Conservation (phyloP, 805 yeast genomes). For the Saccharomycopsis sp. region DNA sequence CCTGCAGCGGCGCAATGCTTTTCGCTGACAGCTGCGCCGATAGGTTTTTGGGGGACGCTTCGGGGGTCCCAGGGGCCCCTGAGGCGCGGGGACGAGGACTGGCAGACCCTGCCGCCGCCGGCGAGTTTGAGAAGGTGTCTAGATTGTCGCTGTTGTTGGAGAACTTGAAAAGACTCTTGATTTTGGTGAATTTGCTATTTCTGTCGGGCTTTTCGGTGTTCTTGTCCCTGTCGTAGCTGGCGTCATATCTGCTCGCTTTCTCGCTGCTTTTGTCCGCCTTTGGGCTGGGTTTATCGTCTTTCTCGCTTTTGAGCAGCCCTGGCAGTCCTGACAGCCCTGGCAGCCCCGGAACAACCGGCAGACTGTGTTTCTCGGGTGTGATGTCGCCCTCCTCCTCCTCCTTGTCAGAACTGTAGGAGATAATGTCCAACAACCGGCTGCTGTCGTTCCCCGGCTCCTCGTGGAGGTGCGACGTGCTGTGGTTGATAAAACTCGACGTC, state of each 20-base stretch:
- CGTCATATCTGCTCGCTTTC: neutral
- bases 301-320: no score
- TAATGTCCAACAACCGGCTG: neutral
- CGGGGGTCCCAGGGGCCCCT: no score
- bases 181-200: slow-evolving; percentile 27
- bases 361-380: no score
- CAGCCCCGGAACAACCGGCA: no score
- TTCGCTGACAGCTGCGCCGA: neutral
- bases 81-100: no score
- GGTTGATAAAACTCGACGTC: slow-evolving; percentile 3
- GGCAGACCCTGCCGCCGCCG: no score
- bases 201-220: slow-evolving; percentile 11
- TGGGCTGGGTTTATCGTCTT: neutral
- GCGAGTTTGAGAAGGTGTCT: no score
- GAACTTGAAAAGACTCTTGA: slow-evolving; percentile 29
- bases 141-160: slow-evolving; percentile 18
- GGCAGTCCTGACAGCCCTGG: no score
- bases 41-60: no score
- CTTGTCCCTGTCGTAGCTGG: slow-evolving; percentile 1
- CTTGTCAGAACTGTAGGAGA: neutral
- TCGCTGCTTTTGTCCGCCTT: neutral
- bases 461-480: neutral
- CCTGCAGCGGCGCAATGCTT: no score
- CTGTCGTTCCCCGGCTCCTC: neutral
- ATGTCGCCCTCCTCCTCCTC: neutral